Conservation (phyloP, 2,329 filamentous ascomycete species). For the Xylariaceae sp. region DNA sequence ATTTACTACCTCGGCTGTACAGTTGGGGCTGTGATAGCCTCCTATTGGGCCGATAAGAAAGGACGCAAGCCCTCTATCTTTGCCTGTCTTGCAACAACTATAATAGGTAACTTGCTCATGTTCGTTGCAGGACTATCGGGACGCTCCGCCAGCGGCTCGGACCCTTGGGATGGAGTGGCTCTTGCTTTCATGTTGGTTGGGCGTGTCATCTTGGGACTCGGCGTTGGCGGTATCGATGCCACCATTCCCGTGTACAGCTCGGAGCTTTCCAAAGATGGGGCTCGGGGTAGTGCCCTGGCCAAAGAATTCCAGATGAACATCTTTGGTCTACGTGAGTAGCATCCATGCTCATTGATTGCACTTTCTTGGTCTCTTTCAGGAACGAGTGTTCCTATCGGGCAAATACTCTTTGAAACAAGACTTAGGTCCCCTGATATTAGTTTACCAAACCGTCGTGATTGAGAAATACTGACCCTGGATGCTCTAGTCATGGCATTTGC, state of each 20-base stretch:
- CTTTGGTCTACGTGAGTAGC: constrained; percentile 49
- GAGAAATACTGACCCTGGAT: too few species aligned
- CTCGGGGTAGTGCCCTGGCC: constrained; percentile 59
- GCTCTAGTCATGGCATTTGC: constrained; percentile 64
- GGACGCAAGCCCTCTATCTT: constrained; percentile 61
- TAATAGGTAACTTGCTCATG: constrained; percentile 62
- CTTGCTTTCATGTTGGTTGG: constrained; percentile 41
- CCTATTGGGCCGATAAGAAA: constrained; percentile 54
- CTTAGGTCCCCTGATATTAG: too few species aligned
- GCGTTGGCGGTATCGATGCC: constrained; percentile 62
- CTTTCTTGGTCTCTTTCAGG: too few species aligned
- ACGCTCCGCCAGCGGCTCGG: constrained; percentile 41
- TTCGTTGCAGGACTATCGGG: constrained; percentile 55
- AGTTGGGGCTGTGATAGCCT: constrained; percentile 58
- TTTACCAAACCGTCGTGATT: too few species aligned
- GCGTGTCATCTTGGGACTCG: constrained; percentile 43
- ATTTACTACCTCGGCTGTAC: constrained; percentile 66
- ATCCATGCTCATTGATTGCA: too few species aligned
- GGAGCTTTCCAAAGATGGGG: constrained; percentile 59
- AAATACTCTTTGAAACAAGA: too few species aligned
- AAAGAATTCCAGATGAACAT: constrained; percentile 69
- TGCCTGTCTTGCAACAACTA: constrained; percentile 54
- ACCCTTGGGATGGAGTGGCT: constrained; percentile 51
- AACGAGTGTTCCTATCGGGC: too few species aligned
- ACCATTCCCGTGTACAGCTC: constrained; percentile 63